These are phyloP conservation scores for Leccinum griseonigrum DNA, from an alignment of 1,284 basidiomycete genomes.

Conservation along the genomic window DNA sequence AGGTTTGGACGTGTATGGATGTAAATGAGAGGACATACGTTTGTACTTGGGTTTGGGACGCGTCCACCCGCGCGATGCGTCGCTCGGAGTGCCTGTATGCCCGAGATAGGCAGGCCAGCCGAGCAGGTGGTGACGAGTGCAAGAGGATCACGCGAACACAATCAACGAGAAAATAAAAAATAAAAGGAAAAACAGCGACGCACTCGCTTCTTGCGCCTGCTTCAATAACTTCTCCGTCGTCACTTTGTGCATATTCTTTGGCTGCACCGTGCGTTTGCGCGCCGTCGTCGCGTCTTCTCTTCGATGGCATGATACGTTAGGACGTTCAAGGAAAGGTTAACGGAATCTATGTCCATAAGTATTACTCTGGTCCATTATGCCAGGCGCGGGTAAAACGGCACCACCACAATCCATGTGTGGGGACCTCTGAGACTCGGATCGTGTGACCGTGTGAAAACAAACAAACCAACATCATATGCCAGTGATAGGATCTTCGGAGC, in stretches of 20 bases:
- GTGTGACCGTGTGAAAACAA: too few species aligned
- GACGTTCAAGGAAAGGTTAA: not conserved
- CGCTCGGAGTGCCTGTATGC: slow-evolving; percentile 4
- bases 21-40: slow-evolving; percentile 14
- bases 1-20: not conserved
- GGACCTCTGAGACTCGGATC: too few species aligned
- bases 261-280: slow-evolving; percentile 19
- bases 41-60: slow-evolving; percentile 15
- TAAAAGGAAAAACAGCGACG: slow-evolving; percentile 2
- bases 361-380: not conserved
- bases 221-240: slow-evolving; percentile 14
- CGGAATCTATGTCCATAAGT: not conserved
- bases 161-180: not conserved
- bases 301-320: not conserved
- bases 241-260: slow-evolving; percentile 11
- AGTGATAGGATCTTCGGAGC: too few species aligned
- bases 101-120: not conserved
- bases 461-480: too few species aligned
- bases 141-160: not conserved
- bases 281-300: slow-evolving; percentile 8
- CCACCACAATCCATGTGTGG: not conserved
- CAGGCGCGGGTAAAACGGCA: not conserved
- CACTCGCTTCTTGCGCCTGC: slow-evolving; percentile 20
- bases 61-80: slow-evolving; percentile 15
- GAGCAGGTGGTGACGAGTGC: not conserved